Conservation (phyloP, 306 rosid genomes). For the Benincasa hispida region DNA sequence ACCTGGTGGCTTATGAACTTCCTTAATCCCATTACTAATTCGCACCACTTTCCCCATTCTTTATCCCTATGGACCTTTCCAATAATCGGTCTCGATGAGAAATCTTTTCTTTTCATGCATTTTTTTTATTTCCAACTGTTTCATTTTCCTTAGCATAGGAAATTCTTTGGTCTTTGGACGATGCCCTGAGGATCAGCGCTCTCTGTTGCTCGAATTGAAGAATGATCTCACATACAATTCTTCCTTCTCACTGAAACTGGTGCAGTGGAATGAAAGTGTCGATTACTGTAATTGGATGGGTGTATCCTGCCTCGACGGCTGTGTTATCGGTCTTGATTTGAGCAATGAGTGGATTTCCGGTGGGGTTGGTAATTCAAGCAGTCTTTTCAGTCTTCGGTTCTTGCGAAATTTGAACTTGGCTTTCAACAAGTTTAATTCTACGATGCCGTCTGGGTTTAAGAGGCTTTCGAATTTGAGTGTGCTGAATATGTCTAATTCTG, state of each 20-base stretch:
- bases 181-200: conserved; percentile 29
- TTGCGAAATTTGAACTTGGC: conserved; percentile 14
- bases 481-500: conserved; percentile 16
- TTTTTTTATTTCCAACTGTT: conserved; percentile 4
- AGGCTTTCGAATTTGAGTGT: neutral
- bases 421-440: neutral
- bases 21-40: neutral
- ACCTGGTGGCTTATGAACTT: neutral
- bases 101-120: conserved; percentile 16
- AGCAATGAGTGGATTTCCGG: neutral
- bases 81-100: conserved; percentile 15
- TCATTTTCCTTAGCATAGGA: neutral
- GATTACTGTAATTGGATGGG: conserved; percentile 48
- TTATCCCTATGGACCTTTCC: neutral
- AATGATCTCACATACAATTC: neutral
- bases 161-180: conserved; percentile 8
- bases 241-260: conserved; percentile 10
- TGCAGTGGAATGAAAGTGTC: conserved; percentile 17
- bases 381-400: conserved; percentile 14
- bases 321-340: conserved; percentile 12
- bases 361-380: conserved; percentile 6
- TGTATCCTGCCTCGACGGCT: conserved; percentile 5
- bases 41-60: neutral
- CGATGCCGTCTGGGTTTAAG: conserved; percentile 2
- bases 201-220: conserved; percentile 31